These are phyloP conservation scores for Onygenales sp. DNA, from an alignment of 2,329 filamentous ascomycete species.

Conservation along the genomic window DNA sequence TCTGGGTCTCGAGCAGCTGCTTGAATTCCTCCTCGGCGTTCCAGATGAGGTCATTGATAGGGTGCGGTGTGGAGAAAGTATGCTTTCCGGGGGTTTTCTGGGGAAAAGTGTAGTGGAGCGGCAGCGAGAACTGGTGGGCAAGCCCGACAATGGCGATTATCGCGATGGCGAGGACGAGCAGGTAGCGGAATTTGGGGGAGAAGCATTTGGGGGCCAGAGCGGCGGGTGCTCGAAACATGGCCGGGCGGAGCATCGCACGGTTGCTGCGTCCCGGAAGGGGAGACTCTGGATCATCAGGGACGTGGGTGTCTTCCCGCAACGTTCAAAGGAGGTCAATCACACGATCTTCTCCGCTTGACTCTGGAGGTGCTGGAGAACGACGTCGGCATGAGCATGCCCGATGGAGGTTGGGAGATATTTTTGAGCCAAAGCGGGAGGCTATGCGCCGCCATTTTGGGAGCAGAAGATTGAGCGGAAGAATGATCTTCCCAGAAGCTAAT, in stretches of 20 bases:
- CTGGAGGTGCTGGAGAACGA: too few relatives aligned
- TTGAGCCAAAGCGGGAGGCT: too few relatives aligned
- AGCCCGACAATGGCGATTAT: not conserved
- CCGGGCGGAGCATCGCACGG: not conserved
- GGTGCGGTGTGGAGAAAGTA: conserved; percentile 5
- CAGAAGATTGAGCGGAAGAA: too few relatives aligned
- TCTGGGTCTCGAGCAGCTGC: conserved; percentile 19
- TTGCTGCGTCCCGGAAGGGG: too few relatives aligned
- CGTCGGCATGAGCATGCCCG: too few relatives aligned
- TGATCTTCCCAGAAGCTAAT: too few relatives aligned
- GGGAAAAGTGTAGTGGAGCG: not conserved
- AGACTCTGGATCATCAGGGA: not conserved
- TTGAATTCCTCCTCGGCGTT: conserved; percentile 11
- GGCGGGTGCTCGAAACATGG: not conserved
- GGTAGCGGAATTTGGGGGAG: not conserved
- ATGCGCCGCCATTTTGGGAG: too few relatives aligned
- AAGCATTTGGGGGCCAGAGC: not conserved
- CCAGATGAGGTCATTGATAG: conserved; percentile 13
- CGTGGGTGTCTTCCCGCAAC: not conserved
- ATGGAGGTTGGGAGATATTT: too few relatives aligned
- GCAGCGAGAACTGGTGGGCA: not conserved
- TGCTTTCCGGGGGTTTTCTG: not conserved
- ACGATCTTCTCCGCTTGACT: not conserved
- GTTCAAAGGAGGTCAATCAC: too few relatives aligned
- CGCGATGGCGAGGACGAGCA: not conserved